These are phyloP conservation scores for Trapa incisa DNA, from an alignment of 345 rosid genomes.

Conservation along the genomic window DNA sequence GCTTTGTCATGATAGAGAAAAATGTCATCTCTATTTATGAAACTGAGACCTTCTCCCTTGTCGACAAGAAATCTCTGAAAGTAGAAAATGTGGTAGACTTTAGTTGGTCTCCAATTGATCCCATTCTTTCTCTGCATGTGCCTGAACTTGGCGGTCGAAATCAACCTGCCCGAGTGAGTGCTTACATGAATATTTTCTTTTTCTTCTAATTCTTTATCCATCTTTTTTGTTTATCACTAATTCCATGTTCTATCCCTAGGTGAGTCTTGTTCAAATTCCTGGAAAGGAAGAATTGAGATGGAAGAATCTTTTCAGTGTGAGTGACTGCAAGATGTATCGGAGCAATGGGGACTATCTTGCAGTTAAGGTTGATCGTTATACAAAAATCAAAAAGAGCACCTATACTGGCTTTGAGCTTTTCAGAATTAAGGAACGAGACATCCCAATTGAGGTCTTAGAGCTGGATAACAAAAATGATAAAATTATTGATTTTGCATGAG, in stretches of 20 bases:
- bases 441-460: conserved; percentile 96
- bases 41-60: conserved; percentile 66
- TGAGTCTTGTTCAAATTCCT: conserved; percentile 83
- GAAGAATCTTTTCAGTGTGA: conserved; percentile 86
- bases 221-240: not conserved
- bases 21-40: conserved; percentile 82
- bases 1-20: conserved; percentile 75
- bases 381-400: conserved; percentile 91
- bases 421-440: conserved; percentile 85
- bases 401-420: conserved; percentile 94
- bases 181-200: not conserved
- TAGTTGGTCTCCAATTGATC: conserved; percentile 87
- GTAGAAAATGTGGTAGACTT: conserved; percentile 84
- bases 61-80: conserved; percentile 89
- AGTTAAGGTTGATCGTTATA: conserved; percentile 80
- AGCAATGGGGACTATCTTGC: conserved; percentile 94
- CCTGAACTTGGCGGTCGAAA: conserved; percentile 97
- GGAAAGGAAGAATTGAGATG: conserved; percentile 82
- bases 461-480: conserved; percentile 92
- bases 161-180: conserved; percentile 89
- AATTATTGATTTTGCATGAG: conserved; percentile 95
- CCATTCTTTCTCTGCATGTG: conserved; percentile 71
- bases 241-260: conserved; percentile 24
- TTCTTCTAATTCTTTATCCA: not conserved
- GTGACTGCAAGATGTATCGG: conserved; percentile 94